Conservation (phyloP, 148 eudicot genomes). For the Vaccinium darrowii region DNA sequence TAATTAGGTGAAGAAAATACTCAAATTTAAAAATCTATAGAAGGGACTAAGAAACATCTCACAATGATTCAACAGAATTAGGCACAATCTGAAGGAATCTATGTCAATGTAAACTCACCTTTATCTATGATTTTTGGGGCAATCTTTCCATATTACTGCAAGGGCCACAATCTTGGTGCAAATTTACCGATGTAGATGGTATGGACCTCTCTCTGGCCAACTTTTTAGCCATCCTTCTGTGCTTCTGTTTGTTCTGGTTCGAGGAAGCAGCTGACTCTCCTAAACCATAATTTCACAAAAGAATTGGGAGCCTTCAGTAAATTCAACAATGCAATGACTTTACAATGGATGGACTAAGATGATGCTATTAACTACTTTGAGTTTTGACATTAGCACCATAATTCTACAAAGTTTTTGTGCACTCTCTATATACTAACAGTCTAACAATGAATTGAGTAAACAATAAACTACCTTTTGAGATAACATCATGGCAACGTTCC, state of each 20-base stretch:
- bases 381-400: background rate
- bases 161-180: background rate
- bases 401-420: background rate
- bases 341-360: background rate
- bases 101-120: constrained; percentile 34
- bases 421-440: background rate
- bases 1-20: background rate
- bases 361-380: background rate
- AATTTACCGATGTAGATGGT: constrained; percentile 14
- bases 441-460: too few species aligned
- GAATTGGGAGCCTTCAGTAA: background rate
- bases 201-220: constrained; percentile 27
- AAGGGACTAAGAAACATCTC: background rate
- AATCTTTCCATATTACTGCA: background rate
- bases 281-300: constrained; percentile 16
- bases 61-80: background rate
- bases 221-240: constrained; percentile 50
- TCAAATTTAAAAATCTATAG: background rate
- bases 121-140: background rate
- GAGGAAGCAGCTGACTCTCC: constrained; percentile 27
- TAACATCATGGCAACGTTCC: background rate
- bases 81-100: background rate
- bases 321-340: background rate
- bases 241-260: constrained; percentile 35
- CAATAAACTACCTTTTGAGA: too few species aligned